Conservation (phyloP, 2,329 filamentous ascomycete species). For the Penicillium sp. region DNA sequence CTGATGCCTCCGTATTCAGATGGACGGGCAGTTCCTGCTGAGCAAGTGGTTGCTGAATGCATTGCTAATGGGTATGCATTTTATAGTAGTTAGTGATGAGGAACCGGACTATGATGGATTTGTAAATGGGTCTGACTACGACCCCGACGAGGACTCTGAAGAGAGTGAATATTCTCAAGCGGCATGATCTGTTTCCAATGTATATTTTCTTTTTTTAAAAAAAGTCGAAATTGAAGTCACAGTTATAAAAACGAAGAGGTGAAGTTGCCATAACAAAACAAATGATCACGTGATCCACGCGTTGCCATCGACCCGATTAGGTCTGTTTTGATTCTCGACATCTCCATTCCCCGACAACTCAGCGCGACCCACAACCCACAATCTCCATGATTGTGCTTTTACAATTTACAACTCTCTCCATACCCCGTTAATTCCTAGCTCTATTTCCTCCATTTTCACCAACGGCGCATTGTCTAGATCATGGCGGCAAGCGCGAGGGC, state of each 20-base stretch:
- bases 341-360: slow-evolving; percentile 20
- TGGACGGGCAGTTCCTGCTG: slow-evolving; percentile 43
- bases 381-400: slow-evolving; percentile 5
- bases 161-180: background rate
- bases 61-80: background rate
- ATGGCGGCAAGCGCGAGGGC: slow-evolving; percentile 41
- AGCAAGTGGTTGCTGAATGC: slow-evolving; percentile 1
- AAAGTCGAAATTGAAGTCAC: background rate
- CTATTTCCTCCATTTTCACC: slow-evolving; percentile 19
- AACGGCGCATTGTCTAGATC: slow-evolving; percentile 39
- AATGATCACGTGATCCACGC: slow-evolving; percentile 7
- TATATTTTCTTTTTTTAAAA: background rate
- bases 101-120: background rate
- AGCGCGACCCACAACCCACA: slow-evolving; percentile 6
- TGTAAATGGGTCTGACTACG: background rate
- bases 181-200: background rate
- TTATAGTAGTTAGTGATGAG: background rate
- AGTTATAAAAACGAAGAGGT: background rate
- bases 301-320: slow-evolving; percentile 18
- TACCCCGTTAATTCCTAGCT: background rate
- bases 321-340: slow-evolving; percentile 27
- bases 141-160: background rate
- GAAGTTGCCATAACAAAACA: background rate
- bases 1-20: slow-evolving; percentile 29
- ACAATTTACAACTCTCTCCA: background rate